Conservation (phyloP, 768 basidiomycete species). For the Suillus ampliporus region DNA sequence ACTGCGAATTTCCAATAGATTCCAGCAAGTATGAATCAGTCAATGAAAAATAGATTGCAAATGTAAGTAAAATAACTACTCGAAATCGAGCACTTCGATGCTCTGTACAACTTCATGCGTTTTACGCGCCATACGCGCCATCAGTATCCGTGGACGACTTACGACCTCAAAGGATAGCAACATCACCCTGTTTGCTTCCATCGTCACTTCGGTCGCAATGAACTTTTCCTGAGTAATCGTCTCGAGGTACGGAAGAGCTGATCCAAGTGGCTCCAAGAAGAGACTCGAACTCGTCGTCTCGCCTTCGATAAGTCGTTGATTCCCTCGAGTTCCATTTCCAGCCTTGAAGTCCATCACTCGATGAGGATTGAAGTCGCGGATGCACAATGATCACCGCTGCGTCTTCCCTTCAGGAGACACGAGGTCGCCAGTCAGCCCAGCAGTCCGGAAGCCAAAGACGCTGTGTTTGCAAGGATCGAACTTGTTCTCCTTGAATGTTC, state of each 20-base stretch:
- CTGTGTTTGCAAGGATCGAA: not conserved
- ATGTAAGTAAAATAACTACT: not conserved
- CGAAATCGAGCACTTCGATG: not conserved
- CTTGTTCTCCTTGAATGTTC: not conserved
- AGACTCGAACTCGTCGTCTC: not conserved
- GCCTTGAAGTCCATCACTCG: not conserved
- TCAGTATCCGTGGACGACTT: too few relatives aligned
- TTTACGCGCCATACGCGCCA: too few relatives aligned
- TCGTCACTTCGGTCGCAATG: not conserved
- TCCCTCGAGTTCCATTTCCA: not conserved
- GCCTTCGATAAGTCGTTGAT: not conserved
- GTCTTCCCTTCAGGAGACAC: not conserved
- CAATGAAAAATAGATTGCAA: not conserved
- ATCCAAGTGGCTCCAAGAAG: not conserved
- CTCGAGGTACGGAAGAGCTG: not conserved
- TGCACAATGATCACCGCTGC: not conserved
- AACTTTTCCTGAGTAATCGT: not conserved
- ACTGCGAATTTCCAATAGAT: too few relatives aligned
- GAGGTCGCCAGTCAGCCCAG: not conserved
- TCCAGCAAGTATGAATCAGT: not conserved
- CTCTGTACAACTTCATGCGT: not conserved
- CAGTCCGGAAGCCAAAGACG: not conserved
- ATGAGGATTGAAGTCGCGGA: conserved; percentile 3
- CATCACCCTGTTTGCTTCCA: not conserved
- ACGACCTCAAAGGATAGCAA: not conserved